Evolutionary conservation across 2,329 filamentous ascomycete genomes (phyloP), one percentile per base, ranked within the genome.

Genomic region (Beauveria sp.): DNA sequence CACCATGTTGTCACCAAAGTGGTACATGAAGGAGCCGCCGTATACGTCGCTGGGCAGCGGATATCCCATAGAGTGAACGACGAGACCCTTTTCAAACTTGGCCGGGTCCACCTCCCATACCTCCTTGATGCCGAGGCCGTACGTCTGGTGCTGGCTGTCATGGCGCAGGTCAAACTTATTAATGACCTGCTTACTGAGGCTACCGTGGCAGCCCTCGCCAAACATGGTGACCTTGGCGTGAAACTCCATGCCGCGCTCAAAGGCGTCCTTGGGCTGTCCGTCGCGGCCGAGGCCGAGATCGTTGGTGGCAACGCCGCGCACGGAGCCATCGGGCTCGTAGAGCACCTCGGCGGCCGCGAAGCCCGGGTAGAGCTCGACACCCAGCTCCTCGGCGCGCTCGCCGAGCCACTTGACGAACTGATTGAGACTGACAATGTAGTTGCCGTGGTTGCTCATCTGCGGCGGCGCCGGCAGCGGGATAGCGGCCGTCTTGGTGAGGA

Each of bases 11-110:
- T 99, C 93, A 43, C 93, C 95, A 75, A 98, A 99, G 75, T 99
- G 95, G 72, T 99, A 99, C 90, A 99, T 93, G 88, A 92, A 99
- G n/a, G 90, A 92, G 66, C 95, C 95, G 67, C 95, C 95, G 72
- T 99, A 99, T 9, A 93, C 95, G 72, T 98, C 89, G 68, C 82
- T 85, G 18, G 91, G 85, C 50, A 99, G 77, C 22, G 95, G 95
- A 71, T 96, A 98, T 22, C 95, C 95, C 87, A 99, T 86, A 5
- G 91, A 90, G 78, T 99, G 95, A 4, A 88, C 85, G 51, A 98
- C 85, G 67, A 93, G 80, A 59, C 95, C 95, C 71, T 89, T 89
- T 64, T 88, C 82, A 76, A 97, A 98, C 76, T 96, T 98, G 69
- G 90, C 91, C 0, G 95, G 92, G 69, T 92, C 85, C 38, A 99